Evolutionary conservation across 768 basidiomycete genomes (phyloP).

Genomic region (Antrodiella citrinella): DNA sequence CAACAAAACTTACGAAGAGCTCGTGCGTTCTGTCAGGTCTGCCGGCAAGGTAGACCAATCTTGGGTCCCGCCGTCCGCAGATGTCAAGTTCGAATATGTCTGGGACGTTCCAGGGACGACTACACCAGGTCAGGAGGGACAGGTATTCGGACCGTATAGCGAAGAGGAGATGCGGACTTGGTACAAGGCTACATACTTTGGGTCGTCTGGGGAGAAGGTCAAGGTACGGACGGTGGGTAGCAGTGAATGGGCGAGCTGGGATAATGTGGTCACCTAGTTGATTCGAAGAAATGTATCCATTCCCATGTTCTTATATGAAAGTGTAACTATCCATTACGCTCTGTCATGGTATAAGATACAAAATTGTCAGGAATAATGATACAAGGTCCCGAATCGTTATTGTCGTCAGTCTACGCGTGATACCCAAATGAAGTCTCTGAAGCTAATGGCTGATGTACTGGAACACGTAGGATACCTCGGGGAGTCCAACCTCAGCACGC

Average conservation of each 20-base stretch:
- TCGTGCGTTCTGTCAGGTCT: slow-evolving; percentile 67
- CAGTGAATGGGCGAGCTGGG: slow-evolving; percentile 66
- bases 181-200: slow-evolving; percentile 80
- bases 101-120: slow-evolving; percentile 56
- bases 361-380: not conserved
- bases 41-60: slow-evolving; percentile 58
- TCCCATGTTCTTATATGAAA: not conserved
- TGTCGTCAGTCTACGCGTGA: not conserved
- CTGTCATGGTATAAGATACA: not conserved
- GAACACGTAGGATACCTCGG: slow-evolving; percentile 91
- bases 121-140: slow-evolving; percentile 27
- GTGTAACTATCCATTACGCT: too few relatives aligned
- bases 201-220: slow-evolving; percentile 67
- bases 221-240: slow-evolving; percentile 57
- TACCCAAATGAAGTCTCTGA: not conserved
- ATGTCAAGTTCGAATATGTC: slow-evolving; percentile 72
- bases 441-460: slow-evolving; percentile 86
- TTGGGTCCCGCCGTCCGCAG: slow-evolving; percentile 74
- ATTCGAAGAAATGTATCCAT: not conserved
- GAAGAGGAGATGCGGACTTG: slow-evolving; percentile 77
- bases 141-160: slow-evolving; percentile 72
- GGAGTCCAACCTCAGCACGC: slow-evolving; percentile 76
- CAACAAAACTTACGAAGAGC: slow-evolving; percentile 76
- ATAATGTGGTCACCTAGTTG: slow-evolving; percentile 50
- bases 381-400: not conserved